Base-by-base conservation (phyloP, 768 basidiomycete species). In the Scleroderma bovista region DNA sequence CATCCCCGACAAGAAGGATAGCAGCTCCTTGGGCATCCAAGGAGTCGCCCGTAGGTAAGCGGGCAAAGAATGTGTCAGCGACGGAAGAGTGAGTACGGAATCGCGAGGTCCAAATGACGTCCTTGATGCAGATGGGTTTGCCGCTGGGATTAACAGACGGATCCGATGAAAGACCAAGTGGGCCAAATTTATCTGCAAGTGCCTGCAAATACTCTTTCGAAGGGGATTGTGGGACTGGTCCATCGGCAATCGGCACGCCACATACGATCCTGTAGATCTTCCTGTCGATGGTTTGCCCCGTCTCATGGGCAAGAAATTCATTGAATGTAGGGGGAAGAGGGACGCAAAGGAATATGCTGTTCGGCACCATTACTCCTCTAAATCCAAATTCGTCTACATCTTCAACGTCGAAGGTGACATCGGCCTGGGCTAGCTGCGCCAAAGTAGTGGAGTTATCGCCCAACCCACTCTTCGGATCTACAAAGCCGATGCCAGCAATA, bases 51-150 rank as follows among this genome's bases (percentile, higher is more conserved):
- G 44, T 41, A 1, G 58, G 60, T 13, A 71, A 56, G 37, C 65
- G 66, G 31, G 65, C 44, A 48, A 75, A 69, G 39, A 66, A 64
- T 8, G 54, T 60, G 36, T 72, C 73, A 4, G 76, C 75, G 47
- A 75, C 64, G 33, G 75, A 71, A 26, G 69, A 70, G 51, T 66
- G 74, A 22, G 69, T 75, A 32, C 71, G 67, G 64, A 76, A 79
- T 32, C 74, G 67, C 11, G 74, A 72, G n/a, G 75, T 64, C 75
- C 74, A 77, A 39, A 76, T 38, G 2, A 67, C 59, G 7, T 74
- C 58, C 26, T 62, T 62, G 50, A 78, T 71, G 37, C 54, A 50
- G 1, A 69, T 52, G n/a, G 67, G 64, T 34, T 51, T 62, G 20
- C 43, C 19, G 6, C 52, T 56, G 12, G 69, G 57, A 51, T 72